phyloP scores from a whole-genome alignment of 2,329 filamentous ascomycete species.

The Xylariales sp. region DNA sequence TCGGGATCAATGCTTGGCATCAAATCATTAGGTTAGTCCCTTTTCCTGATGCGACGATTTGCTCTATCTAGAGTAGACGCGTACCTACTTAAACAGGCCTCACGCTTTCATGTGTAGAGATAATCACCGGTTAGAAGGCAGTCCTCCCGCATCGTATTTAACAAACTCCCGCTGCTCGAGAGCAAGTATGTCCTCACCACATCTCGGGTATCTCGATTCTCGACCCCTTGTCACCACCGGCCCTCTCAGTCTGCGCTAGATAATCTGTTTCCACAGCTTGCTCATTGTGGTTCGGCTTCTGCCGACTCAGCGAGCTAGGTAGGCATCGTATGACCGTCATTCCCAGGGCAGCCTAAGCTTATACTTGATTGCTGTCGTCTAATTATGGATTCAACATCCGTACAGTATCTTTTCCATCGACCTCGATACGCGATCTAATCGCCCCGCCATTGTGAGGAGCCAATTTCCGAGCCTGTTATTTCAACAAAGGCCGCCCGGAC shows the following conservation, averaged over 20 bases:
- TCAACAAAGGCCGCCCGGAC: no score
- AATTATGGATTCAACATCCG: no score
- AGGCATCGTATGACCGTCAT: neutral
- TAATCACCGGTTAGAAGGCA: neutral
- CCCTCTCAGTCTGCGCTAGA: constrained; percentile 1
- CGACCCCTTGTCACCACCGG: neutral
- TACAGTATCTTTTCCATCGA: neutral
- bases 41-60: neutral
- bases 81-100: neutral
- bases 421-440: no score
- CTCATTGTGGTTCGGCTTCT: constrained; percentile 3
- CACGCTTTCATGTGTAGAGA: neutral
- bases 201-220: neutral
- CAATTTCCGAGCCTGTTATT: no score
- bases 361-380: no score
- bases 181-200: neutral
- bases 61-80: no score
- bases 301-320: neutral
- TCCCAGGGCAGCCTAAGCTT: neutral
- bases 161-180: neutral
- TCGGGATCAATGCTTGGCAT: no score
- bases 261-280: constrained; percentile 1
- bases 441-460: no score
- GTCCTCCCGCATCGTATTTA: no score
- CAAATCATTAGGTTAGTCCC: no score